Base-by-base conservation (phyloP, 2,329 filamentous ascomycete species). In the Metarhizium album region DNA sequence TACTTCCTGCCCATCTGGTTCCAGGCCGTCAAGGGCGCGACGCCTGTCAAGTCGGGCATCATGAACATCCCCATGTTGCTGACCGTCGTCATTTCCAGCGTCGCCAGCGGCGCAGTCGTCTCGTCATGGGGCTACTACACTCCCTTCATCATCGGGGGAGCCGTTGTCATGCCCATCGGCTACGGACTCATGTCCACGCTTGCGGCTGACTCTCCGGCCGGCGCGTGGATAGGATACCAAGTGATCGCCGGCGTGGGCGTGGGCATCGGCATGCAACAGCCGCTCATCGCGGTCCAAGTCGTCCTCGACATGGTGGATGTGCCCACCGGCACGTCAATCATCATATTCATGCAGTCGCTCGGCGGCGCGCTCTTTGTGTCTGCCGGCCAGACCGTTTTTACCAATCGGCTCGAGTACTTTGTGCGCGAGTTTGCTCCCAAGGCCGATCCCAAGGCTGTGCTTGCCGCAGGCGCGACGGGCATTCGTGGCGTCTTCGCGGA, bases 341-440 rank as follows among this genome's bases (percentile, higher is more conserved):
- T 63, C 9, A 58, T 63, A 4, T 62, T 63, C 40, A 50, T 57
- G 4, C 70, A 72, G 53, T 68, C 63, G 0, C 59, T 73, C 0
- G 70, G 70, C 11, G 69, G 69, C 6, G 64, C 69, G 2, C 53
- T 79, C 0, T 78, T 75, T 51, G 68, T 79, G 5, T 69, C 71
- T 1, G 66, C 74, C 4, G 75, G 65, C 0, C 69, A 79, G 53
- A 71, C 69, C 11, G 68, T 79, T 13, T 78, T 79, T 53, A 70
- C 68, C 45, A 76, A 76, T 55, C 61, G 65, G 8, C 66, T 80
- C 2, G 58, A 71, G 20, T 54, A 62, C 11, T 64, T 70, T 40
- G 52, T 76, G 5, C 58, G 55, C 3, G 58, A 60, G n/a, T 56
- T 62, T 46, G 62, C 69, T 2, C 71, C 71, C 0, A 56, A 48